Percentiles rank a stretch among this genome's conserved stretches.
These are phyloP conservation scores for Nicotiana noctiflora DNA, from an alignment of 257 asterid species.

Conservation along the genomic window DNA sequence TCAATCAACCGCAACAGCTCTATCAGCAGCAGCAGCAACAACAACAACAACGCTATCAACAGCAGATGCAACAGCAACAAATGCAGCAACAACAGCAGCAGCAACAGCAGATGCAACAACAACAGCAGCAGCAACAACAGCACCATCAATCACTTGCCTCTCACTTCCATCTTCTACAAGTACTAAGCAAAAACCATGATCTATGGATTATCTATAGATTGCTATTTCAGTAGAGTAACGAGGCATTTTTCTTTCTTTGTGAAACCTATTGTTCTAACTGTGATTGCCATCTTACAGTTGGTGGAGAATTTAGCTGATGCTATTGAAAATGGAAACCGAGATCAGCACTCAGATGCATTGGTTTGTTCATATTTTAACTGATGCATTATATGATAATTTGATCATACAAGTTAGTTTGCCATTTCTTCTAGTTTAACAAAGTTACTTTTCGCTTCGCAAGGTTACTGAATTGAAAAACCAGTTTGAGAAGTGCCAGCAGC, in stretches of 20 bases:
- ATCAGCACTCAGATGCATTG: conserved; percentile 90
- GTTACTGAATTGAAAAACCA: conserved; percentile 74
- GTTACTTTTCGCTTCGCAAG: conserved; percentile 29
- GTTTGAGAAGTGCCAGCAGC: conserved; percentile 95
- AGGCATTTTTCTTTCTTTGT: not conserved
- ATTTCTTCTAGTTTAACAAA: not conserved
- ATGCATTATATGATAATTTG: not conserved
- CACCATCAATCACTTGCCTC: conserved; percentile 74
- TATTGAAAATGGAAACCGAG: conserved; percentile 75
- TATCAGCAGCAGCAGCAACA: conserved; percentile 4
- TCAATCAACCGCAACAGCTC: conserved; percentile 41
- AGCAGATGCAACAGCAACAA: conserved; percentile 11
- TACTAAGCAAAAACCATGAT: conserved; percentile 9
- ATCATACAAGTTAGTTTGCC: not conserved
- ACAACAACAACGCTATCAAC: conserved; percentile 16
- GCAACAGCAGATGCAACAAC: conserved; percentile 20
- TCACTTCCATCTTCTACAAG: conserved; percentile 69
- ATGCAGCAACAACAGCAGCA: conserved; percentile 31
- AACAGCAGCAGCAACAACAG: conserved; percentile 31
- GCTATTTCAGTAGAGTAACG: not conserved
- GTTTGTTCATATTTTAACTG: conserved; percentile 31
- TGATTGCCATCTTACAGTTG: conserved; percentile 31
- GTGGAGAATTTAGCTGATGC: conserved; percentile 87
- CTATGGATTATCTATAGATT: not conserved
- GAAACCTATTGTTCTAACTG: not conserved